Conservation (phyloP, 2,329 filamentous ascomycete genomes). For the Xylaria polymorpha region DNA sequence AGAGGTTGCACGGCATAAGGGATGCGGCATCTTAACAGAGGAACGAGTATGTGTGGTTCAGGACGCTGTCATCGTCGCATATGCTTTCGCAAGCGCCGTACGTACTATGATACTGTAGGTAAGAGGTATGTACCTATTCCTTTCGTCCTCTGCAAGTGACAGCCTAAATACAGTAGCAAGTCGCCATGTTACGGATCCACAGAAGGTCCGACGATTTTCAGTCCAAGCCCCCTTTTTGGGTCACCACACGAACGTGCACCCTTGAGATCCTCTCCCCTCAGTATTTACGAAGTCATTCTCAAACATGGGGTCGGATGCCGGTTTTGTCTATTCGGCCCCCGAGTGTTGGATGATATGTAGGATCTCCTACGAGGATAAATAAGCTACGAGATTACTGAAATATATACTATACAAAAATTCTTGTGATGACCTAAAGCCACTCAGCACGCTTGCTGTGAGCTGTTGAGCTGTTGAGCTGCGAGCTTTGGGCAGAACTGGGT, state of each 20-base stretch:
- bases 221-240: constrained; percentile 27
- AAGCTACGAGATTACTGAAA: neutral
- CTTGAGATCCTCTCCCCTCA: neutral
- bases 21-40: constrained; percentile 16
- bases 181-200: constrained; percentile 32
- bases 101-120: constrained; percentile 2
- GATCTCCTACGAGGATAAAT: constrained; percentile 1
- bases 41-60: constrained; percentile 19
- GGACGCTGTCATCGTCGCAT: constrained; percentile 28
- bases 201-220: constrained; percentile 26
- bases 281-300: neutral
- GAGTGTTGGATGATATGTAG: neutral
- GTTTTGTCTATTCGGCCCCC: neutral
- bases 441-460: constrained; percentile 7
- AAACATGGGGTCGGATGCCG: neutral
- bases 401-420: constrained; percentile 18
- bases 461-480: neutral
- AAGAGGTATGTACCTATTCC: constrained; percentile 15
- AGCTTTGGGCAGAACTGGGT: constrained; percentile 19
- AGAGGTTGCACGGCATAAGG: constrained; percentile 29
- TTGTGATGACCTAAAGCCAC: neutral
- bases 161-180: constrained; percentile 46
- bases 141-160: constrained; percentile 44
- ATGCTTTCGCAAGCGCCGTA: constrained; percentile 19
- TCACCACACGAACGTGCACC: constrained; percentile 12